These are phyloP conservation scores for Geranomyces michiganensis DNA, from an alignment of 192 early-diverging fungal genomes.

Conservation along the genomic window DNA sequence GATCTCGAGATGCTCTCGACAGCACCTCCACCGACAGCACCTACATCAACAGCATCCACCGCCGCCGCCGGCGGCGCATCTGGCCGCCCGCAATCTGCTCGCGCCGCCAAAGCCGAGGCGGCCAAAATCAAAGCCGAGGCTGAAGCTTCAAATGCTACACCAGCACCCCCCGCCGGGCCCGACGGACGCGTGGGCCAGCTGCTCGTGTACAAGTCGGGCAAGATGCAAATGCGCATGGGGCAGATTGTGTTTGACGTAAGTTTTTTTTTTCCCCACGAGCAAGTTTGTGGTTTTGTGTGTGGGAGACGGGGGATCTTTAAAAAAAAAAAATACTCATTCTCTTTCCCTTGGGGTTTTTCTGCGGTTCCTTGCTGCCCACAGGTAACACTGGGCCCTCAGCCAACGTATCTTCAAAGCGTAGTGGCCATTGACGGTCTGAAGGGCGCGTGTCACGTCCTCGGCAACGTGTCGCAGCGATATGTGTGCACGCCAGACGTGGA, in stretches of 20 bases:
- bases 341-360: too few relatives aligned
- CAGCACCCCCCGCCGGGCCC: slow-evolving; percentile 13
- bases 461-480: slow-evolving; percentile 57
- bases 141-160: not conserved
- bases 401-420: slow-evolving; percentile 61
- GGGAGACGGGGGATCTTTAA: not conserved
- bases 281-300: too few relatives aligned
- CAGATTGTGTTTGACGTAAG: slow-evolving; percentile 63
- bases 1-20: slow-evolving; percentile 37
- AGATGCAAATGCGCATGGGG: slow-evolving; percentile 68
- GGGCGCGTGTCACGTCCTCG: slow-evolving; percentile 58
- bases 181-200: slow-evolving; percentile 65
- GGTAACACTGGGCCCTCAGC: slow-evolving; percentile 52
- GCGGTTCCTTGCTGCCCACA: slow-evolving; percentile 11
- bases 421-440: slow-evolving; percentile 60
- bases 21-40: not conserved
- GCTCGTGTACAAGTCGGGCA: slow-evolving; percentile 65
- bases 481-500: slow-evolving; percentile 68
- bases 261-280: not conserved
- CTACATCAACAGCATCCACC: too few relatives aligned
- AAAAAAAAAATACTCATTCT: too few relatives aligned
- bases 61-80: slow-evolving; percentile 15
- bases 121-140: slow-evolving; percentile 19
- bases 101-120: slow-evolving; percentile 1
- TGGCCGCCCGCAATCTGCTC: not conserved